Evolutionary conservation across 345 rosid genomes (phyloP), one percentile per base, ranked within the genome.

Genomic region (Fremontodendron californicum): DNA sequence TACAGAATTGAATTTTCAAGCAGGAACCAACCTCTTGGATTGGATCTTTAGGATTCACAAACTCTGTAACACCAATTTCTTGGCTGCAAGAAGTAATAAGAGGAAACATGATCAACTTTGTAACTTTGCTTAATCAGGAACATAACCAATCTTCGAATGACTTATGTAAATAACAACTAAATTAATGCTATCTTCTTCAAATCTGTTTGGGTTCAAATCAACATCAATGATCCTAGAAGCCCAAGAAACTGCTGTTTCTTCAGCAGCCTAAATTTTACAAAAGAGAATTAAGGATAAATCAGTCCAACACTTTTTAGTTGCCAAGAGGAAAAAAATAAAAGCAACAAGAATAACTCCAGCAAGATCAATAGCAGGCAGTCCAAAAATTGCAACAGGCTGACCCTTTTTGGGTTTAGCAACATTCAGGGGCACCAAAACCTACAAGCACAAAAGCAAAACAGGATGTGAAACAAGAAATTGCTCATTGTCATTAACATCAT

Each of bases 331-430:
- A 49, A 73, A 7, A 63, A 39, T 48, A 23, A 27, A 51, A 60
- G 46, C 75, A 65, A 66, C 19, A 25, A 29, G 39, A 68, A 55
- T 2, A 60, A 79, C 86, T 79, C 54, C 90, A 9, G 88, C 93
- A 5, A 92, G 92, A 71, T 93, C 94, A 76, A 92, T 91, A 65
- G 97, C 90, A 55, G 92, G 94, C 27, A 92, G 80, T n/a, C 97
- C 94, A 29, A 90, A 92, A 45, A 92, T 25, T 0, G 97, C 93
- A 61, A 92, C 91, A 31, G 85, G 75, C 1, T 85, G 88, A 40
- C 97, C 97, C 81, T 84, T 83, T 27, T 83, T 85, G 0, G 97
- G 97, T 82, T 88, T 89, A 71, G 97, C 93, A 13, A 92, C 94
- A 80, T 90, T 92, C 40, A 39, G 94, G 84, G 8, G 97, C 97